Percentiles rank a stretch among this genome's conserved stretches.
These are phyloP conservation scores for Gonapodya prolifera DNA, from an alignment of 192 early-diverging fungal species.

Conservation along the genomic window DNA sequence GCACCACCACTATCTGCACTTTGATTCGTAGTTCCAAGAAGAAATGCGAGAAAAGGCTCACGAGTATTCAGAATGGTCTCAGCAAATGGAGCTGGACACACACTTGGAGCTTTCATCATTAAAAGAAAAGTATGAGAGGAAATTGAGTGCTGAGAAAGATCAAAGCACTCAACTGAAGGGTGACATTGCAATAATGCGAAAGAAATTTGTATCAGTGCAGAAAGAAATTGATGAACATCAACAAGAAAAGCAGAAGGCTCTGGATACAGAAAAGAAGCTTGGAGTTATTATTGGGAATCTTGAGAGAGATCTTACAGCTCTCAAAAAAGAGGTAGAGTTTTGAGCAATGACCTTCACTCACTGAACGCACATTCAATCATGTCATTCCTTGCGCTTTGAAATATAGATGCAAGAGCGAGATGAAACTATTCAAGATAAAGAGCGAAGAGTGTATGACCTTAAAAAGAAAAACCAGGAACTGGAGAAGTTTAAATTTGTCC, in stretches of 20 bases:
- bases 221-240: conserved; percentile 45
- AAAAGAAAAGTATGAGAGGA: conserved; percentile 27
- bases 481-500: conserved; percentile 50
- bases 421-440: conserved; percentile 42
- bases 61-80: conserved; percentile 30
- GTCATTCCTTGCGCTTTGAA: background rate
- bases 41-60: conserved; percentile 20
- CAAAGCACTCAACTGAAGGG: conserved; percentile 38
- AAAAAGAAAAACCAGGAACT: conserved; percentile 50
- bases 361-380: background rate
- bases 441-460: conserved; percentile 36
- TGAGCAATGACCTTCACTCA: background rate
- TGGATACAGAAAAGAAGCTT: conserved; percentile 33
- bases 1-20: background rate
- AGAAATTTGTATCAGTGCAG: conserved; percentile 44
- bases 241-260: conserved; percentile 28
- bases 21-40: conserved; percentile 20
- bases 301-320: conserved; percentile 33
- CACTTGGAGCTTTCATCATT: conserved; percentile 32
- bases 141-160: conserved; percentile 31
- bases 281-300: conserved; percentile 23
- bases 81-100: conserved; percentile 31
- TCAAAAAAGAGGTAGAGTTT: conserved; percentile 33
- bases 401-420: conserved; percentile 36
- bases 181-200: conserved; percentile 51